phyloP scores from a whole-genome alignment of 2,329 filamentous ascomycete genomes.

The Westerdykella ornata region DNA sequence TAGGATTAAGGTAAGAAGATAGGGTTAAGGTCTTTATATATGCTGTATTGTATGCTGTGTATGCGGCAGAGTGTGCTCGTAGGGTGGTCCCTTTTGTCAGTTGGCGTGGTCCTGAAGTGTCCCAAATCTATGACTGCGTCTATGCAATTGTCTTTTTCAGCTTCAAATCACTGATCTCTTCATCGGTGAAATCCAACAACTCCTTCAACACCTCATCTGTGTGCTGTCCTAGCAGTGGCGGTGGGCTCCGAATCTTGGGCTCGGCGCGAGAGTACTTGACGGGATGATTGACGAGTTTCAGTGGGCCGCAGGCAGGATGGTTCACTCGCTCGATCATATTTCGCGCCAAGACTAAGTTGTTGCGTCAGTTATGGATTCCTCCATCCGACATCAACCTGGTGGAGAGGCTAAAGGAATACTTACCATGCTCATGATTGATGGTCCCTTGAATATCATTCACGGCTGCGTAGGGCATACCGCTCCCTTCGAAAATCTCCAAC shows the following conservation, averaged over 20 bases:
- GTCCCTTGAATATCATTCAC: slow-evolving; percentile 87
- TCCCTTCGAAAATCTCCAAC: slow-evolving; percentile 80
- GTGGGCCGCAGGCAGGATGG: slow-evolving; percentile 71
- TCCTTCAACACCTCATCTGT: slow-evolving; percentile 31
- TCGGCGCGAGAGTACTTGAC: slow-evolving; percentile 84
- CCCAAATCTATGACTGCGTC: too few species aligned
- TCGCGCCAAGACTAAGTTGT: slow-evolving; percentile 54
- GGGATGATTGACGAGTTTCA: slow-evolving; percentile 86
- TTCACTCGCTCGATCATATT: slow-evolving; percentile 85
- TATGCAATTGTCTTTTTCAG: slow-evolving; percentile 15
- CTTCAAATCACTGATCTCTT: slow-evolving; percentile 19
- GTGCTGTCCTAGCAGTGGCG: slow-evolving; percentile 63
- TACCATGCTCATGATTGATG: slow-evolving; percentile 75
- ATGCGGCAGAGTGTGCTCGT: too few species aligned
- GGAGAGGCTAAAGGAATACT: slow-evolving; percentile 15
- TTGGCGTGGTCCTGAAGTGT: too few species aligned
- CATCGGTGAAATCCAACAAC: slow-evolving; percentile 21
- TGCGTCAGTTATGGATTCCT: background rate
- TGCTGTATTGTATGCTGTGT: too few species aligned
- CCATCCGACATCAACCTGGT: too few species aligned
- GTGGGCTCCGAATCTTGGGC: slow-evolving; percentile 67
- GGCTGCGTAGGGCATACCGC: slow-evolving; percentile 85
- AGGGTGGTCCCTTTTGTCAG: too few species aligned
- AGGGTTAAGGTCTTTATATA: too few species aligned
- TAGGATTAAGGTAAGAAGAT: too few species aligned